Evolutionary conservation across 2,329 filamentous ascomycete species (phyloP).

Genomic region (Penicillium sp.): DNA sequence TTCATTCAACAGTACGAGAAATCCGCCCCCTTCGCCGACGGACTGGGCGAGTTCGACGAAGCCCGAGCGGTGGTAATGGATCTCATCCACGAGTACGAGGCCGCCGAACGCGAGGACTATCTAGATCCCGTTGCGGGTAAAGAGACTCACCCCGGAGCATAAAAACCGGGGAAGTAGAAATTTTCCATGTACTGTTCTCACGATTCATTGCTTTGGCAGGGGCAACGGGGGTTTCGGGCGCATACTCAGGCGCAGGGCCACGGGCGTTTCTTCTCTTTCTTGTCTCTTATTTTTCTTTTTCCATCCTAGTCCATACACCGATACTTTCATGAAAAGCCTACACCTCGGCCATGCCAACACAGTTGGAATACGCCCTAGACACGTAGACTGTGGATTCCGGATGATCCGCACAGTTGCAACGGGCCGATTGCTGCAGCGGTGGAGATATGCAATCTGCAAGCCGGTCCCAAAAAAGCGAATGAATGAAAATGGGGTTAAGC

Average conservation of each 20-base stretch:
- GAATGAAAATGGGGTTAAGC: background rate
- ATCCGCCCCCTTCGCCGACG: constrained; percentile 88
- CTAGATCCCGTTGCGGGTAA: constrained; percentile 68
- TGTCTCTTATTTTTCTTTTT: background rate
- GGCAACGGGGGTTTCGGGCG: constrained; percentile 22
- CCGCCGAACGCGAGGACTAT: constrained; percentile 87
- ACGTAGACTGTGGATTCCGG: constrained; percentile 19
- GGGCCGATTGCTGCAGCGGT: constrained; percentile 13
- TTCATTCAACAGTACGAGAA: constrained; percentile 97
- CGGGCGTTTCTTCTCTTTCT: constrained; percentile 7
- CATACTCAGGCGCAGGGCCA: constrained; percentile 19
- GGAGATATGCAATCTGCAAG: constrained; percentile 10
- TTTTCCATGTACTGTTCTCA: constrained; percentile 2
- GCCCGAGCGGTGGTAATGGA: constrained; percentile 88
- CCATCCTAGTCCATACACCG: background rate
- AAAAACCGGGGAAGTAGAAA: constrained; percentile 1
- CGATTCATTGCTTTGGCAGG: constrained; percentile 14
- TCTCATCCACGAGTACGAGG: constrained; percentile 91
- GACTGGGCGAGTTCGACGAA: constrained; percentile 91
- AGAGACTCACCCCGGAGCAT: constrained; percentile 36
- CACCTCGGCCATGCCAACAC: constrained; percentile 1
- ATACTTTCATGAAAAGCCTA: background rate
- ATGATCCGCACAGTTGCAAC: constrained; percentile 12
- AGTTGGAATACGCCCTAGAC: constrained; percentile 7
- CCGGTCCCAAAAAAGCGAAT: constrained; percentile 2